phyloP scores from a whole-genome alignment of 2,329 filamentous ascomycete species.

The Stagonosporopsis tanaceti region DNA sequence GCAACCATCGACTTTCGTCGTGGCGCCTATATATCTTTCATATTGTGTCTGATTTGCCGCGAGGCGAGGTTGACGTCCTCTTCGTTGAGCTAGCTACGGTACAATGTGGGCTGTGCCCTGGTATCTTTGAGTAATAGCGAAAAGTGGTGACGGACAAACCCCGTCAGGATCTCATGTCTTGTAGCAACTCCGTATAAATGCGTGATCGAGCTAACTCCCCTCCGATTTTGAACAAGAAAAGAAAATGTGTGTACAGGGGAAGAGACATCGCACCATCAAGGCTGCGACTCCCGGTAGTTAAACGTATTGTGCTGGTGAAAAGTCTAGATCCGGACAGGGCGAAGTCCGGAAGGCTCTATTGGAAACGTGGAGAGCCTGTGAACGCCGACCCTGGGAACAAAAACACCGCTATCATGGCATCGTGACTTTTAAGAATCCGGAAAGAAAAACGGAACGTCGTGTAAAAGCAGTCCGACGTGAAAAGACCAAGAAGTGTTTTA shows the following conservation, averaged over 20 bases:
- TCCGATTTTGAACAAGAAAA: constrained; percentile 20
- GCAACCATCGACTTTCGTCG: constrained; percentile 22
- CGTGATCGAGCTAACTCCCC: constrained; percentile 19
- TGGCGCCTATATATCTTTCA: constrained; percentile 26
- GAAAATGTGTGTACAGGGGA: constrained; percentile 26
- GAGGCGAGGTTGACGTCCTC: constrained; percentile 23
- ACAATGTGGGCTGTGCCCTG: constrained; percentile 49
- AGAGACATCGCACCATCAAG: constrained; percentile 43
- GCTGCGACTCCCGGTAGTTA: constrained; percentile 40
- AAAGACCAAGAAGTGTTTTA: constrained; percentile 29
- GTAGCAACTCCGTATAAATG: constrained; percentile 35
- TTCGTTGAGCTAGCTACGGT: constrained; percentile 41
- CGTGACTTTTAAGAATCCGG: constrained; percentile 45
- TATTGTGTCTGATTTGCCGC: constrained; percentile 25
- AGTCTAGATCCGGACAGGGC: constrained; percentile 34
- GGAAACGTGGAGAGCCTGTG: constrained; percentile 40
- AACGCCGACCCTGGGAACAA: constrained; percentile 40
- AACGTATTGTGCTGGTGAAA: constrained; percentile 35
- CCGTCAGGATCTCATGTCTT: constrained; percentile 21
- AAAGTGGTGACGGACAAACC: constrained; percentile 34
- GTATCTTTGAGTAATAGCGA: constrained; percentile 46
- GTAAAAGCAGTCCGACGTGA: constrained; percentile 37
- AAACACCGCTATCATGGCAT: constrained; percentile 47
- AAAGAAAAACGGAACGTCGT: constrained; percentile 44
- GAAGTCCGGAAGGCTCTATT: constrained; percentile 38